These are phyloP conservation scores for Yamagishiella unicocca DNA, from an alignment of 139 green algal species.

Conservation along the genomic window DNA sequence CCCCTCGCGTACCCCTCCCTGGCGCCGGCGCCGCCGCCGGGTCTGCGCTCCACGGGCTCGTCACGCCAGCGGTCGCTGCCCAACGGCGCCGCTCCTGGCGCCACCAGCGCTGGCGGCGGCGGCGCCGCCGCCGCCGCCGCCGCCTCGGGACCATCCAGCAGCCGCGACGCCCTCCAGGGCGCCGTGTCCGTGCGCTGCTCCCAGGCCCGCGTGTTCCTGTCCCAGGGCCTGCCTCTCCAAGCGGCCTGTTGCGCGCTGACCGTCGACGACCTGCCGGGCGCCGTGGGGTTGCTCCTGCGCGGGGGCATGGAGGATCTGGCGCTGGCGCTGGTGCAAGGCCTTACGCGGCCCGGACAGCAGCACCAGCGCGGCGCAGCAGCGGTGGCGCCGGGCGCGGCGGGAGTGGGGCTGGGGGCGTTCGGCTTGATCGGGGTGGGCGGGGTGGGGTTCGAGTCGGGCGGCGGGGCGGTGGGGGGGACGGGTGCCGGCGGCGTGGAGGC, in stretches of 20 bases:
- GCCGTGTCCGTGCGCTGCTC: background rate
- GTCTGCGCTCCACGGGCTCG: too few relatives aligned
- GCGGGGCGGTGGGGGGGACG: background rate
- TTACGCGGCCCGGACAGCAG: background rate
- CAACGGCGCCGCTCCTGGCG: background rate
- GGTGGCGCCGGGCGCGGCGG: background rate
- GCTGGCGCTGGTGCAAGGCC: slow-evolving; percentile 12
- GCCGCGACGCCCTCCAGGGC: background rate
- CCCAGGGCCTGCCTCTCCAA: slow-evolving; percentile 15
- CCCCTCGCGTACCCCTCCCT: too few relatives aligned
- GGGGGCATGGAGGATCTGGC: background rate
- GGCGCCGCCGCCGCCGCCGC: background rate
- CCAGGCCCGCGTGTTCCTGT: background rate
- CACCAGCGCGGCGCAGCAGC: background rate
- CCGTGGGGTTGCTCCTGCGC: slow-evolving; percentile 29
- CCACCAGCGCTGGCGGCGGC: background rate
- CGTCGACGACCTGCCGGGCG: slow-evolving; percentile 18
- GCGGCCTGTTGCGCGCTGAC: slow-evolving; percentile 31
- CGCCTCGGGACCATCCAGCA: background rate
- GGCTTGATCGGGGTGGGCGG: background rate
- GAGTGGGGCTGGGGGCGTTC: background rate
- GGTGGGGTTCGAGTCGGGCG: background rate
- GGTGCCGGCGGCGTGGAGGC: background rate
- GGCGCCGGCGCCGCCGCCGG: too few relatives aligned
- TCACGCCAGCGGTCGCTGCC: too few relatives aligned